phyloP scores from a whole-genome alignment of 78 protist species.

The Dictyostelium firmibasis region DNA sequence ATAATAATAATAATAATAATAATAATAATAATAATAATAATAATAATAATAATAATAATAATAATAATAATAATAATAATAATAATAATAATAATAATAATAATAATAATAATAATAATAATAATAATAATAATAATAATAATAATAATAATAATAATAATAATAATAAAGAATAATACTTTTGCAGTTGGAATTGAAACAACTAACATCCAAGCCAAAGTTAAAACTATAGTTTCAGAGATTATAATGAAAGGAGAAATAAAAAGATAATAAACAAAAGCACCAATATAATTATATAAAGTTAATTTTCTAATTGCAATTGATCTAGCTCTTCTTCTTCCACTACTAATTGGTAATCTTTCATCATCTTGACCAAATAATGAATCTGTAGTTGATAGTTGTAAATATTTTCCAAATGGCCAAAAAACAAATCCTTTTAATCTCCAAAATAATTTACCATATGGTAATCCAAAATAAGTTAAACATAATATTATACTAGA shows the following conservation, averaged over 20 bases:
- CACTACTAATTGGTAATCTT: conserved; percentile 8
- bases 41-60: no score
- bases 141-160: no score
- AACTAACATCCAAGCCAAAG: conserved; percentile 79
- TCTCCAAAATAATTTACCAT: conserved; percentile 57
- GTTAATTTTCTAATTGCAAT: conserved; percentile 1
- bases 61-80: no score
- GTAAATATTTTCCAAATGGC: conserved; percentile 81
- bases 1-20: no score
- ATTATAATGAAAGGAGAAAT: conserved; percentile 35
- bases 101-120: no score
- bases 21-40: no score
- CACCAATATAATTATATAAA: conserved; percentile 30
- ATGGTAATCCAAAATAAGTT: conserved; percentile 67
- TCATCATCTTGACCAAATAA: conserved; percentile 9
- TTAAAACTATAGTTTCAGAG: conserved; percentile 37
- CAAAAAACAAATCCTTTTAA: conserved; percentile 71
- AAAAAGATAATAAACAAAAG: conserved; percentile 23
- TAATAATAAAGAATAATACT: conserved; percentile 3
- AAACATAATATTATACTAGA: conserved; percentile 1
- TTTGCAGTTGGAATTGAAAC: conserved; percentile 86
- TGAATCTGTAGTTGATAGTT: neutral
- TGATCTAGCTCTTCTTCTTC: neutral
- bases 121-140: no score
- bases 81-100: no score